Evolutionary conservation across 441 rosid species (phyloP).

Genomic region (Iberis amara): DNA sequence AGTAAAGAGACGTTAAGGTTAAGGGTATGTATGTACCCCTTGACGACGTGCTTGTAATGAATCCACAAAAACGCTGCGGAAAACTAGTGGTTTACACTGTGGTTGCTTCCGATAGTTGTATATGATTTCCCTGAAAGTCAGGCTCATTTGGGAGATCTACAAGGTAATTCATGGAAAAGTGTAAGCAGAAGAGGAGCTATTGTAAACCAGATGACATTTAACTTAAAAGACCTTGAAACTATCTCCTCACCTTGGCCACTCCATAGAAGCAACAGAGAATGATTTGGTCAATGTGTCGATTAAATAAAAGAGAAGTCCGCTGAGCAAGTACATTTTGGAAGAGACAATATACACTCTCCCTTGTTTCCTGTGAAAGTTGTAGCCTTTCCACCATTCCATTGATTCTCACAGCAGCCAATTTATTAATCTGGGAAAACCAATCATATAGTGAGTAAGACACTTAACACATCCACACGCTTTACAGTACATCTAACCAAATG

Average conservation of each 20-base stretch:
- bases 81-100: slow-evolving; percentile 88
- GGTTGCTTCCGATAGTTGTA: slow-evolving; percentile 94
- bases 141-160: slow-evolving; percentile 76
- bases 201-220: slow-evolving; percentile 16
- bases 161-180: slow-evolving; percentile 21
- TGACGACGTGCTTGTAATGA: slow-evolving; percentile 48
- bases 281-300: slow-evolving; percentile 94
- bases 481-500: slow-evolving; percentile 14
- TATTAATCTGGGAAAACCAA: slow-evolving; percentile 57
- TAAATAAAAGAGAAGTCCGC: slow-evolving; percentile 75
- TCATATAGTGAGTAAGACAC: slow-evolving; percentile 11
- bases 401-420: slow-evolving; percentile 93
- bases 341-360: slow-evolving; percentile 76
- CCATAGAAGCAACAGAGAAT: slow-evolving; percentile 96
- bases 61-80: slow-evolving; percentile 80
- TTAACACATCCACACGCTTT: slow-evolving; percentile 6
- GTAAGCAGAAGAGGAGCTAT: slow-evolving; percentile 20
- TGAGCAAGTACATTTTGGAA: slow-evolving; percentile 78
- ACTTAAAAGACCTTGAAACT: slow-evolving; percentile 21
- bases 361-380: slow-evolving; percentile 73
- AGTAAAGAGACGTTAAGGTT: slow-evolving; percentile 15
- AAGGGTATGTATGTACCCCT: slow-evolving; percentile 41
- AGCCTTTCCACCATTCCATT: slow-evolving; percentile 93
- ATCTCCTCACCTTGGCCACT: slow-evolving; percentile 70
- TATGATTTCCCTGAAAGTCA: slow-evolving; percentile 82